Percentiles rank a stretch among this genome's conserved stretches.
phyloP scores from a whole-genome alignment of 306 rosid species.

The Pachyrhizus erosus region DNA sequence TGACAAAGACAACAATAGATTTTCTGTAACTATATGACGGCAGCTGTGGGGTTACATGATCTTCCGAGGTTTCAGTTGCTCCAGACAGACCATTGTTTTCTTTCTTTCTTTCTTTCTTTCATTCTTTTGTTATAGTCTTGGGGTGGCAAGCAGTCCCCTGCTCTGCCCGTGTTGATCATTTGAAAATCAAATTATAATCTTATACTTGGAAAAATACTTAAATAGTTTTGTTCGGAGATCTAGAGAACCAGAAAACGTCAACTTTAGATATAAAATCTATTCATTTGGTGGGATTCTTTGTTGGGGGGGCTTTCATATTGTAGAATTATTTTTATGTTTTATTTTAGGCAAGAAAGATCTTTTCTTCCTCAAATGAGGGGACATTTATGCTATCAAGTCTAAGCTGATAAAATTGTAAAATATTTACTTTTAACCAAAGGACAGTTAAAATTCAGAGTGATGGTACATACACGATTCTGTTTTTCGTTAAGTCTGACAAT shows the following conservation, averaged over 20 bases:
- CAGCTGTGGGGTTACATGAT: slow-evolving; percentile 35
- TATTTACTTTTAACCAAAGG: background rate
- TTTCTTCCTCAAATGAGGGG: background rate
- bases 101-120: background rate
- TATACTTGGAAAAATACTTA: slow-evolving; percentile 32
- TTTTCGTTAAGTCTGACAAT: background rate
- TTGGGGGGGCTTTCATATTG: too few relatives aligned
- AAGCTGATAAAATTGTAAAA: background rate
- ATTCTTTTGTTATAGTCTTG: background rate
- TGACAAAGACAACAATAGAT: slow-evolving; percentile 33
- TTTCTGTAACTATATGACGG: slow-evolving; percentile 42
- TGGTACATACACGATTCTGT: background rate
- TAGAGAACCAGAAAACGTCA: slow-evolving; percentile 31
- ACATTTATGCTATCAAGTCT: background rate
- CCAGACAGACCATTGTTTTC: background rate
- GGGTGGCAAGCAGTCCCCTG: slow-evolving; percentile 17
- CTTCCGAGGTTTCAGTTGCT: slow-evolving; percentile 45
- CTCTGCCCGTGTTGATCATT: background rate
- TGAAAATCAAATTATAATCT: slow-evolving; percentile 21
- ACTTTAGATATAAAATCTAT: background rate
- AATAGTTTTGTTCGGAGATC: slow-evolving; percentile 7
- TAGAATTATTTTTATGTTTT: slow-evolving; percentile 24
- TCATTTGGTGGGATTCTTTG: slow-evolving; percentile 25
- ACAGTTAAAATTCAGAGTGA: background rate
- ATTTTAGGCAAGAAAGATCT: background rate